phyloP scores from a whole-genome alignment of 2,329 filamentous ascomycete species.

The Botrytis elliptica region DNA sequence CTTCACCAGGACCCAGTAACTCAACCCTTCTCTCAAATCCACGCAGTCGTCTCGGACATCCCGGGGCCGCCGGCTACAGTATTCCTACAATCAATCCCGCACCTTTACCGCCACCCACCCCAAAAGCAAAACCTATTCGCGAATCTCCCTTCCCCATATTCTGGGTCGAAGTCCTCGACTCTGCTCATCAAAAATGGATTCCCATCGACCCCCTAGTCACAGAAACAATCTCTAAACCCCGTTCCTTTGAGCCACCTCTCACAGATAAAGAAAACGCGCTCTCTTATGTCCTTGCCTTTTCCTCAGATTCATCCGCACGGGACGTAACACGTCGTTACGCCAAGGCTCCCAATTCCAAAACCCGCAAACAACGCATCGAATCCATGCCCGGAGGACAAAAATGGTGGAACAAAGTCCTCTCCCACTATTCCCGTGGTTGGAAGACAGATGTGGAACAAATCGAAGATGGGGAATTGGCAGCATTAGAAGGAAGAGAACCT shows the following conservation, averaged over 20 bases:
- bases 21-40: conserved; percentile 27
- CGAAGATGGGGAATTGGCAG: conserved; percentile 73
- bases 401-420: conserved; percentile 57
- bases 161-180: conserved; percentile 91
- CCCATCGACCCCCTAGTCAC: conserved; percentile 84
- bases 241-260: conserved; percentile 77
- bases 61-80: conserved; percentile 50
- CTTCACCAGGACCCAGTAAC: conserved; percentile 23
- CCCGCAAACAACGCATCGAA: conserved; percentile 77
- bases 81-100: conserved; percentile 51
- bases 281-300: conserved; percentile 82
- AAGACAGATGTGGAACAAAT: conserved; percentile 73
- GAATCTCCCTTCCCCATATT: conserved; percentile 82
- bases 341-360: conserved; percentile 89
- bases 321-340: conserved; percentile 88
- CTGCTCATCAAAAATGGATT: conserved; percentile 87
- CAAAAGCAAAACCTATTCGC: conserved; percentile 48
- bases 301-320: conserved; percentile 71
- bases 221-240: conserved; percentile 71
- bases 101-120: conserved; percentile 43
- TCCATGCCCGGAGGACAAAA: conserved; percentile 47
- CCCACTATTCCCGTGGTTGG: conserved; percentile 46
- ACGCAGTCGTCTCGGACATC: conserved; percentile 38
- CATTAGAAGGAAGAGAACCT: conserved; percentile 70
- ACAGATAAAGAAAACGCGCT: conserved; percentile 74